Conservation (phyloP, 2,329 filamentous ascomycete species). For the Aureobasidium sp. region DNA sequence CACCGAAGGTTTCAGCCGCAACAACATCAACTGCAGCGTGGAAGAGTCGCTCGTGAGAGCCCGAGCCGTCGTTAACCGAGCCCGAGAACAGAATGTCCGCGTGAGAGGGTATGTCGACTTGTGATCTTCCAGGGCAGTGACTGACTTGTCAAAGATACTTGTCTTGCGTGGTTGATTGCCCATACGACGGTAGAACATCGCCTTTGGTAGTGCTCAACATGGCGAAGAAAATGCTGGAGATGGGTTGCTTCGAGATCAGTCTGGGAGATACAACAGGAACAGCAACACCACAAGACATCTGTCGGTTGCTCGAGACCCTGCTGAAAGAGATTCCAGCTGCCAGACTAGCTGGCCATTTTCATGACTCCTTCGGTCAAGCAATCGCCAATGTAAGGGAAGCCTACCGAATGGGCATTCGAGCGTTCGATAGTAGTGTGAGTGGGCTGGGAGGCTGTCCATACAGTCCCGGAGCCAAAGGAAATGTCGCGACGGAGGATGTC, state of each 20-base stretch:
- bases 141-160: slow-evolving; percentile 45
- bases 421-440: slow-evolving; percentile 71
- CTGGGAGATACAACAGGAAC: slow-evolving; percentile 87
- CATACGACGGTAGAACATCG: slow-evolving; percentile 58
- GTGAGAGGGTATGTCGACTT: slow-evolving; percentile 51
- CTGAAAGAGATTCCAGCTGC: slow-evolving; percentile 58
- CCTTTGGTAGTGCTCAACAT: slow-evolving; percentile 49
- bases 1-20: slow-evolving; percentile 69
- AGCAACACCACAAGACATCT: slow-evolving; percentile 69
- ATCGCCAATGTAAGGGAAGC: slow-evolving; percentile 71
- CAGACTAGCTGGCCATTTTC: slow-evolving; percentile 75
- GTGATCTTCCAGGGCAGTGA: not conserved
- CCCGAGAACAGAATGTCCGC: slow-evolving; percentile 55
- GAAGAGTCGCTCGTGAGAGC: slow-evolving; percentile 64
- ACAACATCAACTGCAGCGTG: slow-evolving; percentile 76
- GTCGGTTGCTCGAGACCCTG: slow-evolving; percentile 56
- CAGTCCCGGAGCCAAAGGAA: slow-evolving; percentile 76
- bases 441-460: slow-evolving; percentile 81
- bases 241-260: slow-evolving; percentile 88
- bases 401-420: slow-evolving; percentile 66
- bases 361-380: slow-evolving; percentile 81
- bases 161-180: slow-evolving; percentile 72
- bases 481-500: slow-evolving; percentile 76
- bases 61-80: slow-evolving; percentile 58
- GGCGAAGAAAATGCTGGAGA: slow-evolving; percentile 60